Base-by-base conservation (phyloP, 495 filamentous ascomycete species). In the Aspergillus sclerotiicarbonarius region DNA sequence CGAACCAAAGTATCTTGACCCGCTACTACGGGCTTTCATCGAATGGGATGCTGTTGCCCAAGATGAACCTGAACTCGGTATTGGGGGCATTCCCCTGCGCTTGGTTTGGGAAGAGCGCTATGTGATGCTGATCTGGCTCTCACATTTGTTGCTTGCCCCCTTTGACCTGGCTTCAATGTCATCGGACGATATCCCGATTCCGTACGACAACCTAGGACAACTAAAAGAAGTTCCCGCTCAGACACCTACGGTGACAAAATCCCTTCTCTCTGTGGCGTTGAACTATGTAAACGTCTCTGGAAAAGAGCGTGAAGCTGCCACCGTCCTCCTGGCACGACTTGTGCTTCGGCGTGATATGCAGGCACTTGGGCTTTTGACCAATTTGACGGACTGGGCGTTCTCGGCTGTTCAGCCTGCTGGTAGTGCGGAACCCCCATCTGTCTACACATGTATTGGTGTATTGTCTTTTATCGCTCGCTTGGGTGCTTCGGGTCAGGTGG, bases 81-180 rank as follows among this genome's bases (percentile, higher is more conserved):
- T 41, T 7, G 53, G 41, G 9, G 55, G 64, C 44, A 61, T 59
- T 16, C 45, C 65, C 4, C 65, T 61, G 39, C 55, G 67, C 0
- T 81, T 88, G 71, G 73, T 75, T 8, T 99, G 94, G 94, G 85
- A 96, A 69, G 90, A 96, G 71, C 81, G 88, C 25, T 97, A 96
- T 63, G 76, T 96, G 30, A 86, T 92, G 56, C 74, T 99, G 9
- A 79, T 96, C 33, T 99, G 94, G 94, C 80, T 99, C 7, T 92
- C 90, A 2, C 95, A 98, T 71, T 76, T 98, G 3, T 79, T 96
- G 63, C 83, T 97, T n/a, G 89, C 90, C 12, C 94, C 94, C 0
- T 98, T 98, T 71, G 93, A 96, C 62, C 77, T 99, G 51, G 78
- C 85, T 18, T 90, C 88, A 8, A 89, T 98, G 54, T 96, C 93